Percentiles rank a stretch among this genome's conserved stretches.
phyloP scores from a whole-genome alignment of 2,329 filamentous ascomycete genomes.

The Neofusicoccum laricinum region DNA sequence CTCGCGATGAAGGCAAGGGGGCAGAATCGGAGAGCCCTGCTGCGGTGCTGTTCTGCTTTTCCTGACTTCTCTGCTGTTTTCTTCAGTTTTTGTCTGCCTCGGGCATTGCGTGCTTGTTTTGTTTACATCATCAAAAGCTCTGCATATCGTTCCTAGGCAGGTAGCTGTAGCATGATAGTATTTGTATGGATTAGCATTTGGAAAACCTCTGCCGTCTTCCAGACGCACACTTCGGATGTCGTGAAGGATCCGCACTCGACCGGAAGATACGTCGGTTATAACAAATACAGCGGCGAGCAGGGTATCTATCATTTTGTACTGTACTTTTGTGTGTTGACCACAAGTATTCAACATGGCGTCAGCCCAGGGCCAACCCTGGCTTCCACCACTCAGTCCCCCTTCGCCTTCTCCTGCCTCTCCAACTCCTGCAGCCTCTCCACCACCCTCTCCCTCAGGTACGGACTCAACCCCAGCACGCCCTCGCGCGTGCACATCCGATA shows the following conservation, averaged over 20 bases:
- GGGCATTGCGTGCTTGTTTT: background rate
- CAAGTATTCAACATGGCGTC: too few relatives aligned
- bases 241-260: too few relatives aligned
- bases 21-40: background rate
- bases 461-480: conserved; percentile 53
- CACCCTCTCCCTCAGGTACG: conserved; percentile 49
- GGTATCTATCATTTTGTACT: background rate
- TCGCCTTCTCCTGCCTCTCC: conserved; percentile 20
- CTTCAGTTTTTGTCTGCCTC: background rate
- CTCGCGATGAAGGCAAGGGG: background rate
- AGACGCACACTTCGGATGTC: too few relatives aligned
- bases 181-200: background rate
- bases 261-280: too few relatives aligned
- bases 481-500: conserved; percentile 60
- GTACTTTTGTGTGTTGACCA: too few relatives aligned
- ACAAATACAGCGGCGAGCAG: background rate
- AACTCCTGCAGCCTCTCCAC: conserved; percentile 42
- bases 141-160: background rate
- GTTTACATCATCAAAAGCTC: background rate
- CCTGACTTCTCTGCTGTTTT: background rate
- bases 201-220: too few relatives aligned
- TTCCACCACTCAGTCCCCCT: background rate
- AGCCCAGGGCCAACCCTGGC: too few relatives aligned
- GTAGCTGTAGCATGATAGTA: background rate
- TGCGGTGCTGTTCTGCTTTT: background rate